Conservation (phyloP, 2,329 filamentous ascomycete genomes). For the Exophiala spinifera region DNA sequence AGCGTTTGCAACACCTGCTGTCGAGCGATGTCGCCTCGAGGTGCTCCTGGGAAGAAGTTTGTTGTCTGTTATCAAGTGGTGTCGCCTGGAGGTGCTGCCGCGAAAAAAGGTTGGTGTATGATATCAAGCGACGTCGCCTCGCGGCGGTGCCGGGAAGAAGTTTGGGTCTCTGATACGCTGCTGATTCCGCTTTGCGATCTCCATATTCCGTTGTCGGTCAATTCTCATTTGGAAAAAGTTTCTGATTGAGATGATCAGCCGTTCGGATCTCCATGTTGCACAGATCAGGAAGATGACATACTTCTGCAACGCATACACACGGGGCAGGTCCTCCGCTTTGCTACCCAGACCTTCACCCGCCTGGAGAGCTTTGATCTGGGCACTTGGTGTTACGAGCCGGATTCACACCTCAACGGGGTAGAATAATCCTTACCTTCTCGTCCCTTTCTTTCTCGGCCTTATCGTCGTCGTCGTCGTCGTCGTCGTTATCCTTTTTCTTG, state of each 20-base stretch:
- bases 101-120: slow-evolving; percentile 66
- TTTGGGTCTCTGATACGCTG: slow-evolving; percentile 75
- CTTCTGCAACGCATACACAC: slow-evolving; percentile 82
- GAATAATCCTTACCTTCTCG: slow-evolving; percentile 50
- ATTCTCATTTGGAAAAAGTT: slow-evolving; percentile 83
- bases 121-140: slow-evolving; percentile 42
- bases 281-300: slow-evolving; percentile 40
- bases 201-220: slow-evolving; percentile 72
- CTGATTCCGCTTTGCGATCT: slow-evolving; percentile 74
- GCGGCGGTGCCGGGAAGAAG: slow-evolving; percentile 83
- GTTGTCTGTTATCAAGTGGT: slow-evolving; percentile 38
- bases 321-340: slow-evolving; percentile 61
- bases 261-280: background rate
- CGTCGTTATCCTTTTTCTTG: slow-evolving; percentile 48
- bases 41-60: slow-evolving; percentile 79
- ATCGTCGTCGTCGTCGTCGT: slow-evolving; percentile 47
- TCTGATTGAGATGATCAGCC: slow-evolving; percentile 34
- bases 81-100: slow-evolving; percentile 70
- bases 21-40: slow-evolving; percentile 52
- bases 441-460: slow-evolving; percentile 48
- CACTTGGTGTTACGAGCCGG: too few relatives aligned
- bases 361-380: slow-evolving; percentile 48
- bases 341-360: slow-evolving; percentile 39
- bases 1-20: background rate
- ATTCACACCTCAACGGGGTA: background rate